phyloP scores from a whole-genome alignment of 1,284 basidiomycete species.

The Cutaneotrichosporon sp. region DNA sequence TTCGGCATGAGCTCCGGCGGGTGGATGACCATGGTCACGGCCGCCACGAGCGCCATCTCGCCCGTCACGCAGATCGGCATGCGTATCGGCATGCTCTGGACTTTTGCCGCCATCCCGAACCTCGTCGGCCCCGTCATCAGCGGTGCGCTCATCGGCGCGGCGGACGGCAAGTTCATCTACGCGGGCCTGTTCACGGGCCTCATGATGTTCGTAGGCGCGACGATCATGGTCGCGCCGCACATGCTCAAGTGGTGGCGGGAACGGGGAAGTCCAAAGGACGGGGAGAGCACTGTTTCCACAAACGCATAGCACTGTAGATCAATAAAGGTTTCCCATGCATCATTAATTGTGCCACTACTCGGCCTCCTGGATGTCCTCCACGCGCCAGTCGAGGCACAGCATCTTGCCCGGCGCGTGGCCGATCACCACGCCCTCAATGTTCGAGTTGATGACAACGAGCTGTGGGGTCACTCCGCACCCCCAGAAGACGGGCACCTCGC shows the following conservation, averaged over 20 bases:
- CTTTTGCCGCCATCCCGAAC: conserved; percentile 32
- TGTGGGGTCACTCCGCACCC: conserved; percentile 47
- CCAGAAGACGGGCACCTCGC: conserved; percentile 48
- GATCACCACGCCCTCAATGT: conserved; percentile 32
- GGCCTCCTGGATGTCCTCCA: conserved; percentile 20
- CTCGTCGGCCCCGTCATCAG: conserved; percentile 45
- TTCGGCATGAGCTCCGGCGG: conserved; percentile 44
- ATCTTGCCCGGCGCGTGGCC: conserved; percentile 45
- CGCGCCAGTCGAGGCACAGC: conserved; percentile 34
- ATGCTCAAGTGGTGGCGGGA: background rate
- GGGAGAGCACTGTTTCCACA: background rate
- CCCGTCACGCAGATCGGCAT: conserved; percentile 48
- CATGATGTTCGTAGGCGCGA: conserved; percentile 22
- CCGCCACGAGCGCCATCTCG: conserved; percentile 42
- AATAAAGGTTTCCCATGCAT: background rate
- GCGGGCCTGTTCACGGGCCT: conserved; percentile 36
- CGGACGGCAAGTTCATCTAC: conserved; percentile 12
- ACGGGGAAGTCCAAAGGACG: background rate
- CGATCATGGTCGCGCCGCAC: background rate
- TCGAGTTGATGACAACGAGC: conserved; percentile 21
- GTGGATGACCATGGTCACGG: conserved; percentile 45
- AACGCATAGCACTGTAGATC: background rate
- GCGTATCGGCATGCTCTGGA: conserved; percentile 48
- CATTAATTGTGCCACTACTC: background rate
- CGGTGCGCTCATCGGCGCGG: conserved; percentile 29